These are phyloP conservation scores for Clausena lansium DNA, from an alignment of 345 rosid genomes.

Conservation along the genomic window DNA sequence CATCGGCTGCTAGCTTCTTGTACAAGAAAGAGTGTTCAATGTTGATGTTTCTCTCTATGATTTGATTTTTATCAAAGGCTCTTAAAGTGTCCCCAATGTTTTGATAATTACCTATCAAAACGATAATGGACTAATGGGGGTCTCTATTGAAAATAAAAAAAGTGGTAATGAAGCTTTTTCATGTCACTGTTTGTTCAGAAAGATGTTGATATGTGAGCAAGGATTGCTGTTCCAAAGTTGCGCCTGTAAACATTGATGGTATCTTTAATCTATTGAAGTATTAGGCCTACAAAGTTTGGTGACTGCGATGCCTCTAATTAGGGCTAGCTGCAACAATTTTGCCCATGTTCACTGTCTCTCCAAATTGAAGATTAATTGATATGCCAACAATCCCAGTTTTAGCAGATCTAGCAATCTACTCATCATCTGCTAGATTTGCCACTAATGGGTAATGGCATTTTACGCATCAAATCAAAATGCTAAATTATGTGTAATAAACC, in stretches of 20 bases:
- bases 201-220: background rate
- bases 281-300: slow-evolving; percentile 13
- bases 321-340: background rate
- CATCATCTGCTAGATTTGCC: slow-evolving; percentile 18
- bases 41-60: slow-evolving; percentile 7
- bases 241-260: background rate
- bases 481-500: slow-evolving; percentile 9
- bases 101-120: background rate
- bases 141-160: background rate
- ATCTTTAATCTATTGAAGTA: background rate
- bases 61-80: background rate
- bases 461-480: slow-evolving; percentile 8
- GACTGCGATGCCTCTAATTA: background rate
- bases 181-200: background rate
- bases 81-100: background rate
- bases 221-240: background rate
- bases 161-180: background rate
- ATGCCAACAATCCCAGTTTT: slow-evolving; percentile 9
- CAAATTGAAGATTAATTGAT: background rate
- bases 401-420: slow-evolving; percentile 27
- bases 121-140: background rate
- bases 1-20: slow-evolving; percentile 27
- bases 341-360: background rate
- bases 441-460: slow-evolving; percentile 7
- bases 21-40: slow-evolving; percentile 24